Evolutionary conservation across 306 rosid species (phyloP), one percentile per base, ranked within the genome.

Genomic region (Pterocarpus santalinus): DNA sequence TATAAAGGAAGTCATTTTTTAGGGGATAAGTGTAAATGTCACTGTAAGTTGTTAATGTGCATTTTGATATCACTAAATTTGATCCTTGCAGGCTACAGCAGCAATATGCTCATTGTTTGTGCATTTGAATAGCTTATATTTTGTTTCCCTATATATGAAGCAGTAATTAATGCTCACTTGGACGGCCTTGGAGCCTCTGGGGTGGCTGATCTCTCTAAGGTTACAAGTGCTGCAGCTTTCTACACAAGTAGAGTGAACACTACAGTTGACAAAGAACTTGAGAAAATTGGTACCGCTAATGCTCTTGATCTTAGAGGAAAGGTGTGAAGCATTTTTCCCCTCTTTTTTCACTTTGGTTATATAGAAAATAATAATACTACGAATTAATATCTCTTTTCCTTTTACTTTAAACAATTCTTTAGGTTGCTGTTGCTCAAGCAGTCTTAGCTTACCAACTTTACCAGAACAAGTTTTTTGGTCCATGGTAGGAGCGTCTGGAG

Each of bases 181-280:
- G 98, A 95, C 35, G 98, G 97, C 77, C 98, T 95, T 80, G 98
- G 93, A 88, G 93, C 91, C 75, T 93, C 89, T 15, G 88, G 83
- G 35, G 77, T 88, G 57, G 67, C 53, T 73, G 97, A 95, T 85
- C 94, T 95, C 32, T 95, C 98, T 5, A 91, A 81, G 79, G 92
- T 95, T 61, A 72, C 92, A 65, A 95, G 98, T 86, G 96, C 94
- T 34, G 96, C 98, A 75, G 94, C 98, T 75, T 95, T 95, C 86
- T 93, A 91, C 88, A 94, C 93, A 77, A 93, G 99, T 86, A 87
- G 99, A 57, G 98, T 95, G 51, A 98, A 95, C 83, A 36, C 81
- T 41, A 86, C 87, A 58, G 46, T 95, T 49, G 98, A 93, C 90
- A 90, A 87, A 76, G 84, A 87, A 86, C 97, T 95, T 28, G 92